Base-by-base conservation (phyloP, 139 green algal genomes). In the Tetradesmus lagerheimii region DNA sequence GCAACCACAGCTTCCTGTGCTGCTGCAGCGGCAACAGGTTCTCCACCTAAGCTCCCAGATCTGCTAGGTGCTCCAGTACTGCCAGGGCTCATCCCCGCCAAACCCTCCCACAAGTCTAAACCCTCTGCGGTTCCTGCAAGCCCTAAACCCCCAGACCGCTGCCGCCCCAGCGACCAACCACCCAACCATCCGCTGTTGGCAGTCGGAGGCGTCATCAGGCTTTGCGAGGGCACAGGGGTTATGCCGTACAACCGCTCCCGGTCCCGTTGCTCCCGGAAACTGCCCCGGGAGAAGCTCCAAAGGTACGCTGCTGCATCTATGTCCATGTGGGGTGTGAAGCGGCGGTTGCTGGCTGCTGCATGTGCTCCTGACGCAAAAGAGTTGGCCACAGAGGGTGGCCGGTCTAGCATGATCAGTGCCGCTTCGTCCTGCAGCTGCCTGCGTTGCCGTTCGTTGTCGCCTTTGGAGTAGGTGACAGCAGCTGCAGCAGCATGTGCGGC, bases 371-470 rank as follows among this genome's bases (percentile, higher is more conserved):
- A 47, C 18, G 43, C 27, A 5, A 53, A 8, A 27, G 85, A 89
- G 16, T n/a, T 67, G 53, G 85, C 31, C 20, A 82, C 41, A 29
- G 76, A 85, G 34, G 87, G 87, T 34, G 87, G 87, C 77, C 57
- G 77, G 77, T 90, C 87, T 14, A 86, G 37, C 77, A 90, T 80
- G 77, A 90, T 86, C 3, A 90, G 77, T 15, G 87, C 87, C 31
- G 87, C 87, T 41, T 90, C 87, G 8, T 80, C 75, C 37, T 86
- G 50, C 53, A 90, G 41, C 47, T 85, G 77, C 77, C 31, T 79
- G 11, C 62, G 77, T 6, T 38, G 37, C 6, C 87, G 37, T 25
- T 86, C 87, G n/a, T 80, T 66, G 87, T 90, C 87, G 4, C 87
- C 87, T 64, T 50, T 45, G 27, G 38, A 75, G 53, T 90, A 90